A percentile compares a stretch with the other conserved stretches of the same genome.
phyloP scores from a whole-genome alignment of 371 early-diverging fungal genomes.

The Rhizopus arrhizus region DNA sequence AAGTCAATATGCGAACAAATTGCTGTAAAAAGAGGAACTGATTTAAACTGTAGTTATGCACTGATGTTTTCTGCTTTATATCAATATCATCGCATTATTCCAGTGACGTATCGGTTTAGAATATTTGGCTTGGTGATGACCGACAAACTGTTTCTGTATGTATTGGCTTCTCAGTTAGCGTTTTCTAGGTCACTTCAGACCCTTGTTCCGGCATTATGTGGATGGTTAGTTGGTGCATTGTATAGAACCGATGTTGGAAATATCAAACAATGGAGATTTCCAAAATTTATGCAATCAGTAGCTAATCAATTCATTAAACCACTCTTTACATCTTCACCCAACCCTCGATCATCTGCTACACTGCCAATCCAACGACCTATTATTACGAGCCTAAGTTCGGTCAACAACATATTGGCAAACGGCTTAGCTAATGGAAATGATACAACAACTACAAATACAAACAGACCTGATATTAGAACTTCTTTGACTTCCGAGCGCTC shows the following conservation, averaged over 20 bases:
- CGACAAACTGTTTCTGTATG: conserved; percentile 66
- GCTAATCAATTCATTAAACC: conserved; percentile 44
- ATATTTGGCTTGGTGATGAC: conserved; percentile 65
- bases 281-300: conserved; percentile 30
- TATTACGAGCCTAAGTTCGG: conserved; percentile 22
- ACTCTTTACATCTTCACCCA: conserved; percentile 48
- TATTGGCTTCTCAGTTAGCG: conserved; percentile 61
- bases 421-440: conserved; percentile 38
- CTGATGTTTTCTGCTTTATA: conserved; percentile 65
- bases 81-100: conserved; percentile 62
- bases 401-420: conserved; percentile 38
- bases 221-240: conserved; percentile 62
- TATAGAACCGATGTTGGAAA: conserved; percentile 62
- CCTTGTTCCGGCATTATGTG: conserved; percentile 57
- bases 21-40: neutral
- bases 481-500: conserved; percentile 21
- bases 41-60: conserved; percentile 46
- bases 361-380: conserved; percentile 44
- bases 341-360: conserved; percentile 52
- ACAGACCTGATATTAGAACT: conserved; percentile 1
- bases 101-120: conserved; percentile 63
- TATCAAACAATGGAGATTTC: conserved; percentile 69
- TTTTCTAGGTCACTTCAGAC: conserved; percentile 60
- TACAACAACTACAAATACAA: conserved; percentile 4
- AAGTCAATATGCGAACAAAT: conserved; percentile 14